Evolutionary conservation across 768 basidiomycete species (phyloP), one percentile per base, ranked within the genome.

Genomic region (Tephrocybe sp.): DNA sequence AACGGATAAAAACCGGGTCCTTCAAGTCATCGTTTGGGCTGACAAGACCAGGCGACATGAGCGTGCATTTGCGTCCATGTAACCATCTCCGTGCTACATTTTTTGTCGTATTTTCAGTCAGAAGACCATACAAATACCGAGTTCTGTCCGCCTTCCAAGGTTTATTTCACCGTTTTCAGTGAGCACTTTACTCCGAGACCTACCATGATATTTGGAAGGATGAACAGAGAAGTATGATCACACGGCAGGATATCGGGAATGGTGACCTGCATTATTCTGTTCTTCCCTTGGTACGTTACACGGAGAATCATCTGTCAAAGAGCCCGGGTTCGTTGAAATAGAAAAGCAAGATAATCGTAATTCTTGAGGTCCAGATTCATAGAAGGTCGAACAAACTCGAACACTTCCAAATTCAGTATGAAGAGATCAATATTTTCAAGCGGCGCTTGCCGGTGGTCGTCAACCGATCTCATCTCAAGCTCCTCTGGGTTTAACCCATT

Each of bases 1-100:
- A 38, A 24, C 50, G 50, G 50, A 51, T n/a, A 51, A 51, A 37
- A 40, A 24, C 50, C 50, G 50, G 50, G 26, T 38, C 23, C 18
- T 18, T 39, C 38, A 20, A 39, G 17, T 20, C 18, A 20, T 39
- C 38, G 18, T 39, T 39, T n/a, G 12, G 38, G 12, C 18, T 20
- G 6, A 17, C 34, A 51, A 17, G 2, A 32, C 8, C 11, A 2
- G 12, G 26, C 21, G 37, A 45, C 43, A 38, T 20, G 20, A 7
- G 18, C 38, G 18, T 20, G 18, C 38, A 36, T n/a, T 28, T 11
- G 9, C 43, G n/a, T 30, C 42, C 1, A 21, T 24, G 18, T 36
- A 15, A 4, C 34, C 7, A 21, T 21, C 38, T 39, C 38, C 20
- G 4, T 21, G 38, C 12, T 39, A 39, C 38, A 39, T 11, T 3